Evolutionary conservation across 306 rosid genomes (phyloP).

Genomic region (Bauhinia variegata): DNA sequence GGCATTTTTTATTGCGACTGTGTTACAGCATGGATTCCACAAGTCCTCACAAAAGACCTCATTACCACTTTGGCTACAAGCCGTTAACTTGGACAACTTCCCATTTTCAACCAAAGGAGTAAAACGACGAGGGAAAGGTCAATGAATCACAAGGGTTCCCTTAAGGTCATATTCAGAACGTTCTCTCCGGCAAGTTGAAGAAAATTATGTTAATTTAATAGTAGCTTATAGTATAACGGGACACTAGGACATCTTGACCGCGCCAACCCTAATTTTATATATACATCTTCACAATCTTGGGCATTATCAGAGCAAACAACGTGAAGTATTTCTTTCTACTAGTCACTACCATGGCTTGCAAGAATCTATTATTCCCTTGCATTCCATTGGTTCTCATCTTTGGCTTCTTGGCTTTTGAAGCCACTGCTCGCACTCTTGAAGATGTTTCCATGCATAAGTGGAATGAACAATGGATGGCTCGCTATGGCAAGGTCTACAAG

Average conservation of each 20-base stretch:
- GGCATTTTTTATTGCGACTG: no score
- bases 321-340: no score
- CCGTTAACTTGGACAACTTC: no score
- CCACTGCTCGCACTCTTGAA: slow-evolving; percentile 35
- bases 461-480: slow-evolving; percentile 40
- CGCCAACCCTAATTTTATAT: background rate
- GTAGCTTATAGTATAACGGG: no score
- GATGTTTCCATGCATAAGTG: slow-evolving; percentile 32
- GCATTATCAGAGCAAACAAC: slow-evolving; percentile 2
- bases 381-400: slow-evolving; percentile 29
- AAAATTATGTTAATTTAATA: background rate
- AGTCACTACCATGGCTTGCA: slow-evolving; percentile 24
- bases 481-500: slow-evolving; percentile 34
- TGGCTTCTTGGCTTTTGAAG: slow-evolving; percentile 26
- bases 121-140: no score
- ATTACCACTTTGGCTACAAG: no score
- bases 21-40: no score
- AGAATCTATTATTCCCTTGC: slow-evolving; percentile 2
- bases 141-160: no score
- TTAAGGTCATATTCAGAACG: slow-evolving; percentile 23
- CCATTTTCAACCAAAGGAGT: no score
- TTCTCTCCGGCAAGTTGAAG: slow-evolving; percentile 7
- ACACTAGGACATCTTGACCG: background rate
- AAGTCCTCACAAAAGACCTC: no score
- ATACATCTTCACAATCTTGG: slow-evolving; percentile 3